A percentile compares a stretch with the other conserved stretches of the same genome.
Evolutionary conservation across 768 basidiomycete genomes (phyloP).

Genomic region (Termitomyces titanicus): DNA sequence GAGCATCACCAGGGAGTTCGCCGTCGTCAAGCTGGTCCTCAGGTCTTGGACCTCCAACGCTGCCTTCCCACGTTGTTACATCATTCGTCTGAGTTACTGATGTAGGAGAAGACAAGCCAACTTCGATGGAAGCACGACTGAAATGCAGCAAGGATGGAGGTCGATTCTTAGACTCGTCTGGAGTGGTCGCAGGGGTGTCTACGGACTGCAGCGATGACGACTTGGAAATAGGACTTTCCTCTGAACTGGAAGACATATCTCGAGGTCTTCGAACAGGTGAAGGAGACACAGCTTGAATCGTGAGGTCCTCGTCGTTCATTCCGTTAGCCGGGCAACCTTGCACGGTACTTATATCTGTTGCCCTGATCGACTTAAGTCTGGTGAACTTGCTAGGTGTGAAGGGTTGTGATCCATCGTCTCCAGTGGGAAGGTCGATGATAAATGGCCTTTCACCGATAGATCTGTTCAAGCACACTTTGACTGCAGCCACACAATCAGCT

Average conservation of each 20-base stretch:
- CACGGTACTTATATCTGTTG: conserved; percentile 32
- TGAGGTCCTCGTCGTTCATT: conserved; percentile 56
- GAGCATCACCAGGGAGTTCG: conserved; percentile 47
- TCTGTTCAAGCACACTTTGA: conserved; percentile 76
- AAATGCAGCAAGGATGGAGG: conserved; percentile 26
- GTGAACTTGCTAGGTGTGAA: conserved; percentile 50
- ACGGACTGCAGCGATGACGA: conserved; percentile 42
- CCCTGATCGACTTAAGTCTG: conserved; percentile 29
- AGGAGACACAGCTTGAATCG: conserved; percentile 46
- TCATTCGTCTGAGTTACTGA: conserved; percentile 50
- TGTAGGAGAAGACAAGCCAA: conserved; percentile 47
- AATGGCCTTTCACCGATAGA: conserved; percentile 60
- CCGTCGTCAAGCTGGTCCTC: conserved; percentile 57
- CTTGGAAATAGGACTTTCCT: conserved; percentile 47
- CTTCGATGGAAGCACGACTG: conserved; percentile 31
- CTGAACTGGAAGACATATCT: conserved; percentile 47
- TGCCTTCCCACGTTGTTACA: conserved; percentile 59
- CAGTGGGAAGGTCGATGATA: conserved; percentile 58
- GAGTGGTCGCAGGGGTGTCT: conserved; percentile 47
- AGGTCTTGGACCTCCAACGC: conserved; percentile 31
- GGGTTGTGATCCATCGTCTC: conserved; percentile 38
- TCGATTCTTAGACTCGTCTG: conserved; percentile 38
- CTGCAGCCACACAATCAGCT: conserved; percentile 82
- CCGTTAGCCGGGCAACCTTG: conserved; percentile 33
- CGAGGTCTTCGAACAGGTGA: conserved; percentile 27